A percentile compares a stretch with the other conserved stretches of the same genome.
Conservation (phyloP, 345 rosid genomes). For the Linum usitatissimum region DNA sequence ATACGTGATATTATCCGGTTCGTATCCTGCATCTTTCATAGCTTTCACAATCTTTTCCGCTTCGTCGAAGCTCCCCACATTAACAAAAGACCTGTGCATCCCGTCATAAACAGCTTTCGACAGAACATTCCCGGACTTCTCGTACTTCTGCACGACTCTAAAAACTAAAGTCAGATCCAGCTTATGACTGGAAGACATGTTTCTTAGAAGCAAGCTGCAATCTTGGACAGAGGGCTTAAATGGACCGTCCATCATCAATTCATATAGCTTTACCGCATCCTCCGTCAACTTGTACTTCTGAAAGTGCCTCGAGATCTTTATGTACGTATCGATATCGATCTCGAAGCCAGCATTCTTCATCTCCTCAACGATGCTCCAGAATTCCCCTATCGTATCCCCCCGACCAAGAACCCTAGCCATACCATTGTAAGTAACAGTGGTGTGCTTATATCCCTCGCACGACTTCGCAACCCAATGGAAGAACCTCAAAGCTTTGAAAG, state of each 20-base stretch:
- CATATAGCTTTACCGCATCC: slow-evolving; percentile 71
- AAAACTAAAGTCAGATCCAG: slow-evolving; percentile 53
- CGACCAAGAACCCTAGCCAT: slow-evolving; percentile 50
- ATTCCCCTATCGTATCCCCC: slow-evolving; percentile 45
- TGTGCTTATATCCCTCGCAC: slow-evolving; percentile 30
- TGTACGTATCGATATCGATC: slow-evolving; percentile 62
- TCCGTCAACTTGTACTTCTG: slow-evolving; percentile 55
- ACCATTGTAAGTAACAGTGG: slow-evolving; percentile 47
- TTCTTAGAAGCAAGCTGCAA: slow-evolving; percentile 49
- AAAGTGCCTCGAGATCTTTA: slow-evolving; percentile 66
- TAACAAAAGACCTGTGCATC: slow-evolving; percentile 61
- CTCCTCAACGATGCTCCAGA: slow-evolving; percentile 58
- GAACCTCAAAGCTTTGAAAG: slow-evolving; percentile 41
- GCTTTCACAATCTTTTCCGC: slow-evolving; percentile 47
- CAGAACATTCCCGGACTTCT: slow-evolving; percentile 39
- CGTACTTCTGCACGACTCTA: slow-evolving; percentile 51
- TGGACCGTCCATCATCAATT: slow-evolving; percentile 81
- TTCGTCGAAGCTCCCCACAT: slow-evolving; percentile 50
- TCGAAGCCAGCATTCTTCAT: slow-evolving; percentile 52
- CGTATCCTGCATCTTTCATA: slow-evolving; percentile 59
- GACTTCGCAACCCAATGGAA: slow-evolving; percentile 38
- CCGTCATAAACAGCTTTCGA: slow-evolving; percentile 72
- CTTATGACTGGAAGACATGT: slow-evolving; percentile 33
- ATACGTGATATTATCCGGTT: slow-evolving; percentile 77
- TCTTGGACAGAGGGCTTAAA: slow-evolving; percentile 64